Percentiles rank a stretch among this genome's conserved stretches.
phyloP scores from a whole-genome alignment of 345 rosid species.

The Noccaea caerulescens region DNA sequence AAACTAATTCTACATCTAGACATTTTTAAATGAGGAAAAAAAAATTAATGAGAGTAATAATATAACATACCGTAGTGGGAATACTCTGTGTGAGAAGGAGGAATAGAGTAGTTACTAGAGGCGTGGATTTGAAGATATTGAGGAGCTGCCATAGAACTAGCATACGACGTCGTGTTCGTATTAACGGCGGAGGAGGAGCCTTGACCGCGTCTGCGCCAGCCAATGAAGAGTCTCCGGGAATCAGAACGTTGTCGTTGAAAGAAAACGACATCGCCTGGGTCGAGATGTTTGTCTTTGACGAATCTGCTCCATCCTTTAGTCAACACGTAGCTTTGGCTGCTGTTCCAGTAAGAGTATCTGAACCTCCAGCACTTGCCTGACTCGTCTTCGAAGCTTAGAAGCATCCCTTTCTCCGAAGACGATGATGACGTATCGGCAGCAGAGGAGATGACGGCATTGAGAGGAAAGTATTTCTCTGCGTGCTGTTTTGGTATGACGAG shows the following conservation, averaged over 20 bases:
- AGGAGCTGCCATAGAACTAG: constrained; percentile 29
- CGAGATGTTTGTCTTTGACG: constrained; percentile 84
- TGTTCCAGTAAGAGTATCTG: constrained; percentile 82
- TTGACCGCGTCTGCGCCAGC: constrained; percentile 64
- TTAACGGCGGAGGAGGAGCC: constrained; percentile 22
- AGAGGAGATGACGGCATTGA: constrained; percentile 42
- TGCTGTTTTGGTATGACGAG: constrained; percentile 87
- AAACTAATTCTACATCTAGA: not conserved
- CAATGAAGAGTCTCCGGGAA: constrained; percentile 62
- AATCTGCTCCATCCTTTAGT: constrained; percentile 94
- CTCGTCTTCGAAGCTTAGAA: constrained; percentile 83
- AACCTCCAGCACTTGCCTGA: constrained; percentile 78
- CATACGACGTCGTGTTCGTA: constrained; percentile 15
- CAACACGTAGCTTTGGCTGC: constrained; percentile 85
- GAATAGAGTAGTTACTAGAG: constrained; percentile 35
- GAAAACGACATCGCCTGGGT: constrained; percentile 73
- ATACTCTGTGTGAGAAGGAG: constrained; percentile 34
- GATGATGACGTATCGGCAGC: constrained; percentile 5
- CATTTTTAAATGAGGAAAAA: not conserved
- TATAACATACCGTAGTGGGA: constrained; percentile 37
- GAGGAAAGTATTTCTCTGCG: constrained; percentile 86
- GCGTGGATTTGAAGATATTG: constrained; percentile 25
- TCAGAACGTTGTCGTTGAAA: constrained; percentile 63
- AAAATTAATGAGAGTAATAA: not conserved
- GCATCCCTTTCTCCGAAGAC: constrained; percentile 45